Conservation (phyloP, 345 rosid genomes). For the Populus deltoides region DNA sequence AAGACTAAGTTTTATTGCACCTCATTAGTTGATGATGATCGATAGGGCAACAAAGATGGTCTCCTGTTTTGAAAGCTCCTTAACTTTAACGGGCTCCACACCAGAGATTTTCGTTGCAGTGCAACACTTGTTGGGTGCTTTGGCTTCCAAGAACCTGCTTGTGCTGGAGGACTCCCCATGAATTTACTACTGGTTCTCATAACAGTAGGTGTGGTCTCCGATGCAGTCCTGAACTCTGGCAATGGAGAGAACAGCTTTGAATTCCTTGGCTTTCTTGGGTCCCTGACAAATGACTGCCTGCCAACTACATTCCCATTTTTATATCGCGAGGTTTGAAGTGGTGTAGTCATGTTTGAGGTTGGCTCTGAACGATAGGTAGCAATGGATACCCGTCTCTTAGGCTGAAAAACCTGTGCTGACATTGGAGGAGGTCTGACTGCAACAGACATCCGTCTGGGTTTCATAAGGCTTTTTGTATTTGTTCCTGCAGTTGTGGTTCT, state of each 20-base stretch:
- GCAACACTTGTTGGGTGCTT: conserved; percentile 81
- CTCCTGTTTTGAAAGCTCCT: conserved; percentile 46
- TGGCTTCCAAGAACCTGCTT: conserved; percentile 76
- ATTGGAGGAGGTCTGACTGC: conserved; percentile 58
- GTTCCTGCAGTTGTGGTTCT: conserved; percentile 24
- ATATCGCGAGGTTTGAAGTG: conserved; percentile 38
- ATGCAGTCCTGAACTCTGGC: conserved; percentile 36
- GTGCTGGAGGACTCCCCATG: conserved; percentile 77
- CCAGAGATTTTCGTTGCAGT: conserved; percentile 69
- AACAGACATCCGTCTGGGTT: conserved; percentile 68
- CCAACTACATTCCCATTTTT: conserved; percentile 25
- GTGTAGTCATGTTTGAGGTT: conserved; percentile 47
- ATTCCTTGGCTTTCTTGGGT: conserved; percentile 62
- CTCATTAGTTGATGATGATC: conserved; percentile 15
- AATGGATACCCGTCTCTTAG: conserved; percentile 74
- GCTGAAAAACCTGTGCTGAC: conserved; percentile 39
- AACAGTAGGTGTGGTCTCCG: conserved; percentile 54
- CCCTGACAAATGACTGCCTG: conserved; percentile 39
- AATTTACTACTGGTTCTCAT: conserved; percentile 56
- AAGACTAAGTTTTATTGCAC: conserved; percentile 13
- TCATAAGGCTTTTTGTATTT: conserved; percentile 38
- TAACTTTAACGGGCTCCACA: conserved; percentile 88
- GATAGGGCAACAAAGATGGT: conserved; percentile 37
- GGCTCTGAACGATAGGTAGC: conserved; percentile 65
- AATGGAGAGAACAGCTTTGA: conserved; percentile 76